phyloP scores from a whole-genome alignment of 2,329 filamentous ascomycete genomes.

The Aspergillus costaricaensis region DNA sequence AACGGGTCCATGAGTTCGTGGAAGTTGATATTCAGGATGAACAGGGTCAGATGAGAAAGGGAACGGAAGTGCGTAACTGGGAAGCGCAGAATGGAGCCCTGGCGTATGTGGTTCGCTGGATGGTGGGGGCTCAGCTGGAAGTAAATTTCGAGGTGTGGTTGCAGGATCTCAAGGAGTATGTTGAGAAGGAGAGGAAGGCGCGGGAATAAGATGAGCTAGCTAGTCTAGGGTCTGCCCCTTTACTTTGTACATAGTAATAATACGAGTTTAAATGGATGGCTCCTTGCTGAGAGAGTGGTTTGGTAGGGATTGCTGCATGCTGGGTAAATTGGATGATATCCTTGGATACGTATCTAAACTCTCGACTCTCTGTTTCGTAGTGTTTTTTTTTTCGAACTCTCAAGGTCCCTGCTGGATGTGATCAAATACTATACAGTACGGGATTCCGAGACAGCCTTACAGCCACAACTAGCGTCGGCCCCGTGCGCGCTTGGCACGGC shows the following conservation, averaged over 20 bases:
- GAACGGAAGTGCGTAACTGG: constrained; percentile 46
- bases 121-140: constrained; percentile 41
- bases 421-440: background rate
- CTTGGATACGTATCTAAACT: too few relatives aligned
- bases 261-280: background rate
- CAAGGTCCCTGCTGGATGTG: background rate
- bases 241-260: background rate
- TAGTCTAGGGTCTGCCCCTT: background rate
- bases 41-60: constrained; percentile 16
- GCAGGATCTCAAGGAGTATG: constrained; percentile 43
- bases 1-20: constrained; percentile 51
- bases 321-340: background rate
- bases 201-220: background rate
- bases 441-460: background rate
- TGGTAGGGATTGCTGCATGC: background rate
- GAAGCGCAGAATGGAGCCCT: constrained; percentile 47
- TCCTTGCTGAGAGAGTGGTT: background rate
- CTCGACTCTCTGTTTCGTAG: too few relatives aligned
- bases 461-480: background rate
- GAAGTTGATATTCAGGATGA: constrained; percentile 32
- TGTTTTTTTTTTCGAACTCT: too few relatives aligned
- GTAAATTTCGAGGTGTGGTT: constrained; percentile 46
- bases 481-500: constrained; percentile 1
- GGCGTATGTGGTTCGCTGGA: constrained; percentile 46
- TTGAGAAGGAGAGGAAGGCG: constrained; percentile 27